Conservation (phyloP, 2,329 filamentous ascomycete genomes). For the Geoglossum cookeanum region DNA sequence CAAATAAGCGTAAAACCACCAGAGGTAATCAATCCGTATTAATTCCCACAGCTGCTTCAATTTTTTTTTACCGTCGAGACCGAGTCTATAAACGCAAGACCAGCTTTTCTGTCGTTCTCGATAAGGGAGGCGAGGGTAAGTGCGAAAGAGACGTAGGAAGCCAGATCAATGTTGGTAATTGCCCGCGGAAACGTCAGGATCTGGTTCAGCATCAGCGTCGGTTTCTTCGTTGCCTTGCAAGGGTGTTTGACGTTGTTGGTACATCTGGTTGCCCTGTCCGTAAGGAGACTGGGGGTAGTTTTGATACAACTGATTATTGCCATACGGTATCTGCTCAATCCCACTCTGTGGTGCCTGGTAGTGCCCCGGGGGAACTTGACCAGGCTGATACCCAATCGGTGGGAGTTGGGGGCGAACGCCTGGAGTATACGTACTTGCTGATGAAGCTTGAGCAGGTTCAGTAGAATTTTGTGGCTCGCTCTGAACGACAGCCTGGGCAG, state of each 20-base stretch:
- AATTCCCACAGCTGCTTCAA: not conserved
- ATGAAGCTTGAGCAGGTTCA: slow-evolving; percentile 27
- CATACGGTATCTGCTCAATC: slow-evolving; percentile 31
- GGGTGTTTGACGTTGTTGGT: slow-evolving; percentile 22
- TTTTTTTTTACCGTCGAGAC: not conserved
- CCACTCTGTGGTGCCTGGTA: slow-evolving; percentile 26
- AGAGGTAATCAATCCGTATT: not conserved
- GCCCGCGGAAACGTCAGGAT: slow-evolving; percentile 12
- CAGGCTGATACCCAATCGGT: slow-evolving; percentile 29
- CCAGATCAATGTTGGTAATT: slow-evolving; percentile 12
- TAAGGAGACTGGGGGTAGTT: slow-evolving; percentile 32
- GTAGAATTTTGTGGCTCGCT: slow-evolving; percentile 35
- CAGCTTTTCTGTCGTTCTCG: slow-evolving; percentile 1
- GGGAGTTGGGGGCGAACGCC: slow-evolving; percentile 28
- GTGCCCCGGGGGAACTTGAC: slow-evolving; percentile 22
- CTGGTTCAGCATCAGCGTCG: slow-evolving; percentile 12
- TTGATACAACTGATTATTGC: slow-evolving; percentile 23
- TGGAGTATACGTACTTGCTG: slow-evolving; percentile 25
- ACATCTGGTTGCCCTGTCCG: slow-evolving; percentile 27
- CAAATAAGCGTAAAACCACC: not conserved
- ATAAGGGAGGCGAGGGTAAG: not conserved
- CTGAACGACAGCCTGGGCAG: slow-evolving; percentile 33
- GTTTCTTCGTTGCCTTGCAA: slow-evolving; percentile 6
- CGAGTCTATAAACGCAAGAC: slow-evolving; percentile 1
- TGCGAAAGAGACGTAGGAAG: not conserved